A percentile compares a stretch with the other conserved stretches of the same genome.
Evolutionary conservation across 140 eudicot genomes (phyloP).

Genomic region (Senecio squalidus): DNA sequence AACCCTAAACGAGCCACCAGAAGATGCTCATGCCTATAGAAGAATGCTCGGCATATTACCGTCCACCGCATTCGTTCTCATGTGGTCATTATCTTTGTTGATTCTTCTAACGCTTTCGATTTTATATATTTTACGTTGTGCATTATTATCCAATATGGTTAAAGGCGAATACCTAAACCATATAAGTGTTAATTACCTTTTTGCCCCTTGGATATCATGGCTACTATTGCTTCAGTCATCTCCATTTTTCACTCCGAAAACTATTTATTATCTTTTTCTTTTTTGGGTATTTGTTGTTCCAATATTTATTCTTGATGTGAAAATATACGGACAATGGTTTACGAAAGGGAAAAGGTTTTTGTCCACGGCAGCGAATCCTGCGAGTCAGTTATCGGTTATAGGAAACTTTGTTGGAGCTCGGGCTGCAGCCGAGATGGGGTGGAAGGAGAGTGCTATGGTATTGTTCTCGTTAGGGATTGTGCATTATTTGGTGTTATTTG

Average conservation of each 20-base stretch:
- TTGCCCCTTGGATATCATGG: slow-evolving; percentile 73
- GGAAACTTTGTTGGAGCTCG: slow-evolving; percentile 59
- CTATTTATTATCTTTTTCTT: slow-evolving; percentile 6
- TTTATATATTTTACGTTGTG: slow-evolving; percentile 43
- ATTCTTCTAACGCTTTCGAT: slow-evolving; percentile 31
- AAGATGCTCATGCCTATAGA: slow-evolving; percentile 33
- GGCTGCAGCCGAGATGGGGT: slow-evolving; percentile 54
- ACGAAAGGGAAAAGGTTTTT: slow-evolving; percentile 48
- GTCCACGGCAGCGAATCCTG: slow-evolving; percentile 54
- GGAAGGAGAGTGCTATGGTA: slow-evolving; percentile 45
- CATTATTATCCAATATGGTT: slow-evolving; percentile 31
- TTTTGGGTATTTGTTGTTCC: slow-evolving; percentile 50
- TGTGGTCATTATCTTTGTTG: slow-evolving; percentile 43
- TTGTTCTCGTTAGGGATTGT: slow-evolving; percentile 54
- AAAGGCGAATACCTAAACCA: slow-evolving; percentile 53
- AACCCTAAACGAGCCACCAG: slow-evolving; percentile 40
- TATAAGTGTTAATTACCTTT: slow-evolving; percentile 58
- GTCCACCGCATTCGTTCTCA: slow-evolving; percentile 21
- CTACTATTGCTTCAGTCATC: slow-evolving; percentile 46
- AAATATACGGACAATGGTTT: slow-evolving; percentile 74
- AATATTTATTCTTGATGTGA: slow-evolving; percentile 42
- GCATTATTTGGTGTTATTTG: slow-evolving; percentile 61
- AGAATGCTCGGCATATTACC: slow-evolving; percentile 30
- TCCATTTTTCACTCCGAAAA: slow-evolving; percentile 28
- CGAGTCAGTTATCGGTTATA: slow-evolving; percentile 49